phyloP scores from a whole-genome alignment of 305 asterid genomes.

The Rubia tinctorum region DNA sequence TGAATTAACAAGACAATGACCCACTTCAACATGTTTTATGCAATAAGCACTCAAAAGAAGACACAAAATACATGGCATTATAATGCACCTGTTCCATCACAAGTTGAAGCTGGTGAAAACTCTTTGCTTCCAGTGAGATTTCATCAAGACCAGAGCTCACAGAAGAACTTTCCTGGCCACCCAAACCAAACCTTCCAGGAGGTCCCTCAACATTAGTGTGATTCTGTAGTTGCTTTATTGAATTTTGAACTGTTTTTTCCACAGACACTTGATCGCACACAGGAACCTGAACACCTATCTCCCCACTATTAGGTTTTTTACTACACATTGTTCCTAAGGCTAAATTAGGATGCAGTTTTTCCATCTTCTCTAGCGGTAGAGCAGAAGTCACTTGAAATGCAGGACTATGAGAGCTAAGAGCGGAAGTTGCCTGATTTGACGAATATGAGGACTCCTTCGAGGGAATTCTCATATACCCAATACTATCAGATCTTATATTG shows the following conservation, averaged over 20 bases:
- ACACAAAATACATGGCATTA: background rate
- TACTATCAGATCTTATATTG: conserved; percentile 47
- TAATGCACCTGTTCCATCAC: conserved; percentile 70
- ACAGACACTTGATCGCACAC: conserved; percentile 25
- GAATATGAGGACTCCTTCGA: conserved; percentile 47
- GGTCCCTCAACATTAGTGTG: conserved; percentile 37
- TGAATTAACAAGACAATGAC: background rate
- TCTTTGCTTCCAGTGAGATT: conserved; percentile 64
- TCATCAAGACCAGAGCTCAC: conserved; percentile 49
- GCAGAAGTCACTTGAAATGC: conserved; percentile 33
- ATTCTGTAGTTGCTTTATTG: conserved; percentile 40
- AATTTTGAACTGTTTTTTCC: conserved; percentile 30
- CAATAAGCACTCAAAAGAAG: background rate
- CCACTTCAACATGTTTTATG: background rate
- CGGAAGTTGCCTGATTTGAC: conserved; percentile 40
- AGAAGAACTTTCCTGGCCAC: conserved; percentile 49
- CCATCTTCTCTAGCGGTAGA: conserved; percentile 33
- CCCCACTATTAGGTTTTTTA: conserved; percentile 23
- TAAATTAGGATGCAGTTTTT: conserved; percentile 22
- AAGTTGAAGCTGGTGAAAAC: conserved; percentile 87
- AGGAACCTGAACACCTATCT: conserved; percentile 33
- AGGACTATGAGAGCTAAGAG: conserved; percentile 31
- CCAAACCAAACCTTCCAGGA: conserved; percentile 55
- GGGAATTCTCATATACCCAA: conserved; percentile 38
- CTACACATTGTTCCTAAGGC: conserved; percentile 24